Evolutionary conservation across 2,329 filamentous ascomycete genomes (phyloP), one percentile per base, ranked within the genome.

Genomic region (Pleoardoris graminearum): DNA sequence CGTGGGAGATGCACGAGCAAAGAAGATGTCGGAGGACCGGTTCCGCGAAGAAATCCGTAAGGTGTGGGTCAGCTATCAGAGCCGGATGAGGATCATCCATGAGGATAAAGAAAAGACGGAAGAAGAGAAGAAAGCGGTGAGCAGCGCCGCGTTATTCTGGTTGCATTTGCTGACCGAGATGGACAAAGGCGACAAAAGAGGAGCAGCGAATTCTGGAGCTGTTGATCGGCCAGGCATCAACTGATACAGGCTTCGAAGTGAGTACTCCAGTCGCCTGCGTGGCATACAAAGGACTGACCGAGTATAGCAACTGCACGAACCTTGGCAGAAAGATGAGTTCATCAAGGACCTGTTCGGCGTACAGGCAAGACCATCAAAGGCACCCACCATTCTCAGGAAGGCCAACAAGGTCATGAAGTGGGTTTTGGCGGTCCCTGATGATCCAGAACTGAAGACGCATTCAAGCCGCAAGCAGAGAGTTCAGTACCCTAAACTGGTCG

Each of bases 381-480:
- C 44, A 7, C 44, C 44, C 8, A 27, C 22, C 1, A 22, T 53
- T 7, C 16, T 36, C 19, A 39, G 42, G 16, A 35, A 30, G 10
- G 14, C 50, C 12, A 44, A 45, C 32, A 48, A 45, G 44, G 37
- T 44, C 17, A 43, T 51, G 41, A 45, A 43, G 35, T 48, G 27
- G 43, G n/a, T 47, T 14, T 19, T 55, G 16, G 50, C 45, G 5
- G 41, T 55, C 7, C 49, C 53, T 3, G 35, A 45, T 22, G 53
- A 55, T 27, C 49, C 49, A 8, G 25, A 50, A 17, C 27, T 50
- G 16, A 55, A 55, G 17, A 42, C 53, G 12, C 46, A 42, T 35
- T 52, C 53, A 5, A 39, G 35, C 3, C 33, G 49, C n/a, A 43
- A 19, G 11, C 49, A 27, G 22, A 30, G 32, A 25, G 8, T 27